A percentile compares a stretch with the other conserved stretches of the same genome.
Evolutionary conservation across 805 yeast species (phyloP).

Genomic region (Candida palmyrensis): DNA sequence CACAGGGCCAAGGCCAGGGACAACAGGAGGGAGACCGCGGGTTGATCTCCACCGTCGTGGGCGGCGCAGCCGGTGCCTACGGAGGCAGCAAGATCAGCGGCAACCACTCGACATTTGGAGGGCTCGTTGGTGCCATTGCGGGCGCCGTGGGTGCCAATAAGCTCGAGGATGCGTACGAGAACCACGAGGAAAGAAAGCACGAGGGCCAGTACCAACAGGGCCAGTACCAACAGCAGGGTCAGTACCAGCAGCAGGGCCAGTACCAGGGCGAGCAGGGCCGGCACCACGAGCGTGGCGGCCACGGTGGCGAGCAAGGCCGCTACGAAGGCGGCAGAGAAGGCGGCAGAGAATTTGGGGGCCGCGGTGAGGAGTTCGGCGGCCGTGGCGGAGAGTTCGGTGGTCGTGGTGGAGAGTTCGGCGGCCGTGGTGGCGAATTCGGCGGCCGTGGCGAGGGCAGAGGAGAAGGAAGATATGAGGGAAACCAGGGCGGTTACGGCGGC

Average conservation of each 20-base stretch:
- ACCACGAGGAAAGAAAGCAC: too few species aligned
- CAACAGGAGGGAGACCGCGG: slow-evolving; percentile 23
- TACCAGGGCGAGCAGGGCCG: slow-evolving; percentile 1
- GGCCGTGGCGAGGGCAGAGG: too few species aligned
- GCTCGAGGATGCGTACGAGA: slow-evolving; percentile 15
- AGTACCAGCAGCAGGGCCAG: neutral
- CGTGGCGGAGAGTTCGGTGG: slow-evolving; percentile 8
- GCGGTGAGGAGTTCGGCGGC: slow-evolving; percentile 4
- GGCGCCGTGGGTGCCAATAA: slow-evolving; percentile 27
- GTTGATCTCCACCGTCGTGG: slow-evolving; percentile 19
- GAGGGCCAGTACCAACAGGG: slow-evolving; percentile 5
- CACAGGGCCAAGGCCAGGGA: slow-evolving; percentile 8
- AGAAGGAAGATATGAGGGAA: too few species aligned
- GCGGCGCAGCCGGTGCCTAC: slow-evolving; percentile 27
- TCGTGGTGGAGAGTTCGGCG: slow-evolving; percentile 7
- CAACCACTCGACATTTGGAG: slow-evolving; percentile 21
- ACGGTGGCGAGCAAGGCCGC: slow-evolving; percentile 7
- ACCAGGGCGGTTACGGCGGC: slow-evolving; percentile 9
- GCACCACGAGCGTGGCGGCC: slow-evolving; percentile 5
- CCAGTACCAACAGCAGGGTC: neutral
- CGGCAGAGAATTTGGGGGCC: slow-evolving; percentile 8
- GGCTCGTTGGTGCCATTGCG: slow-evolving; percentile 22
- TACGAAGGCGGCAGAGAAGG: slow-evolving; percentile 6
- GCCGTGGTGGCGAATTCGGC: slow-evolving; percentile 6
- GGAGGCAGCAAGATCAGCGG: slow-evolving; percentile 23